Evolutionary conservation across 345 rosid species (phyloP), one percentile per base, ranked within the genome.

Genomic region (Raphanus raphanistrum): DNA sequence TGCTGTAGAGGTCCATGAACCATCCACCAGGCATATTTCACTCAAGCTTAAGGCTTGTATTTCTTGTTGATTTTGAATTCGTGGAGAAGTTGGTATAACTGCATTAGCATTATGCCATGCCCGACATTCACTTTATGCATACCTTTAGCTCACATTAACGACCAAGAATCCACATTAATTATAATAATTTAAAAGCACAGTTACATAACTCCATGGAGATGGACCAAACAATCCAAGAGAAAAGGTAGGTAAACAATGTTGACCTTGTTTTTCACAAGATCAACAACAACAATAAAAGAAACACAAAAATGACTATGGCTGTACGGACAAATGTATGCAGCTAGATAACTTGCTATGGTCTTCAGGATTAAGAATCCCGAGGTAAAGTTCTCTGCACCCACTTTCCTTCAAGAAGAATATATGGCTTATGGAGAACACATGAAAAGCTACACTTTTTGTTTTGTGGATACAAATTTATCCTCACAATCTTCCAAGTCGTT

Each of bases 311-410:
- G 73, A 63, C 11, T 60, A 76, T 38, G 66, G 71, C 76, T 69
- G 85, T 83, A 82, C 80, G 80, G 80, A 73, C 41, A 59, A 15
- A 52, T 45, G 33, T 45, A 73, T 83, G 80, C 84, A 74, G 88
- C 84, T 79, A 27, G 70, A 78, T 72, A 69, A 74, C 58, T 82
- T 79, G 76, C 9, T 78, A 77, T 70, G 68, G 71, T 63, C 68
- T 66, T 77, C 70, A 79, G 70, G 79, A 76, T 75, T 36, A 54
- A 57, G 75, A 78, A 68, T 73, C 38, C 33, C n/a, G 21, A 66
- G 32, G 75, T 67, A 64, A 71, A 52, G 61, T 61, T 38, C 54
- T 38, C 43, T 77, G 72, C 35, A n/a, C 33, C 66, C 70, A 70
- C 75, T 28, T 76, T 52, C 31, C 72, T 29, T 43, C 16, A 66